Base-by-base conservation (phyloP, 225 moss, liverwort and hornwort species). In the Pleurozium schreberi region DNA sequence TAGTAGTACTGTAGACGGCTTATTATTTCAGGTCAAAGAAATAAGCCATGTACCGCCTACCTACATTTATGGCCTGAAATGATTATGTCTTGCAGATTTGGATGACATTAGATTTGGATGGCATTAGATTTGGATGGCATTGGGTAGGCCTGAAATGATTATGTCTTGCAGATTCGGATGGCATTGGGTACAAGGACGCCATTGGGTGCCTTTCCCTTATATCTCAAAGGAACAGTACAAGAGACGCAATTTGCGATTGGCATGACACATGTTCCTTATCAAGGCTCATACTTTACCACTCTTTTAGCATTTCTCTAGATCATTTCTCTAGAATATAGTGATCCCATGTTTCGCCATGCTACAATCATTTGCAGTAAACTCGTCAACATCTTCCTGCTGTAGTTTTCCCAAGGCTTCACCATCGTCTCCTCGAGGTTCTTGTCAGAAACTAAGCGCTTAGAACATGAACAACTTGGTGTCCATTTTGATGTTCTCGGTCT, bases 331-430 rank as follows among this genome's bases (percentile, higher is more conserved):
- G 42, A 69, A 57, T 75, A 87, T 28, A 97, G 40, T 15, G 91
- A 91, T 76, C 93, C 91, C 40, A 71, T 88, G 45, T 68, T 58
- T 84, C 84, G 90, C 97, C 97, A 97, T 43, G 74, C 77, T 2
- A 84, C 85, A 38, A 94, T 75, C 53, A 87, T 84, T 83, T 64
- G 85, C 65, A 75, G 62, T 23, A 96, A 61, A 50, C 92, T 76
- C 15, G 25, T 83, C 87, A 91, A 91, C 71, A 93, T 47, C 26
- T 70, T 65, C 31, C 84, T 89, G 64, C 87, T 87, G 87, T 96
- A 95, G n/a, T 76, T 55, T 53, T 95, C 89, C 94, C 94, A 96
- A 18, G 88, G 65, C 89, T 87, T 85, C 45, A 91, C 85, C 89
- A 92, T 90, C 36, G 38, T 81, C 81, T 80, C 86, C 59, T 65